Percentiles rank a stretch among this genome's conserved stretches.
These are phyloP conservation scores for Leucaena leucocephala DNA, from an alignment of 306 rosid genomes.

Conservation along the genomic window DNA sequence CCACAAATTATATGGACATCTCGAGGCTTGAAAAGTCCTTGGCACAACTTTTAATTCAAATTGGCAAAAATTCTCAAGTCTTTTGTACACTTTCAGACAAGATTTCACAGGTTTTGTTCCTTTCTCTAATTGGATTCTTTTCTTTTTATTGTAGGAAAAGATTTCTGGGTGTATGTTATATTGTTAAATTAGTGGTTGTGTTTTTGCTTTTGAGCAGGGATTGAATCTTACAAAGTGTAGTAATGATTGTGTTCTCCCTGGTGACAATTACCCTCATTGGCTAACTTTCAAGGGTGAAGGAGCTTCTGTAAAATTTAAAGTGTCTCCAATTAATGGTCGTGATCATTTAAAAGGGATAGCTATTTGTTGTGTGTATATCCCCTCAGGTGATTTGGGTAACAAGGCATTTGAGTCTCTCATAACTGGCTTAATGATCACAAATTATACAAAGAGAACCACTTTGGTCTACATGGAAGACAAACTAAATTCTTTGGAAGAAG, in stretches of 20 bases:
- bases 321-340: background rate
- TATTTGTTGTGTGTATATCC: background rate
- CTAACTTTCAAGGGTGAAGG: background rate
- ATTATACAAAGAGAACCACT: background rate
- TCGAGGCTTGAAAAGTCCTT: background rate
- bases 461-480: background rate
- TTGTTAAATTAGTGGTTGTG: background rate
- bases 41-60: background rate
- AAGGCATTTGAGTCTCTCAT: background rate
- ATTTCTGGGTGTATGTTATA: background rate
- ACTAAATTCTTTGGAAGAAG: background rate
- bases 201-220: background rate
- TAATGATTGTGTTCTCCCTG: background rate
- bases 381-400: no score
- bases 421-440: background rate
- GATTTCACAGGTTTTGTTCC: background rate
- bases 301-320: background rate
- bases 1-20: background rate
- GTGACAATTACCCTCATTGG: background rate
- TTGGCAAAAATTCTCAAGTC: background rate
- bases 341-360: background rate
- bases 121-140: background rate
- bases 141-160: no score
- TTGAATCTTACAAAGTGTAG: background rate
- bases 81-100: background rate